Percentiles rank a stretch among this genome's conserved stretches.
Conservation (phyloP, 345 rosid species). For the Kandelia obovata region DNA sequence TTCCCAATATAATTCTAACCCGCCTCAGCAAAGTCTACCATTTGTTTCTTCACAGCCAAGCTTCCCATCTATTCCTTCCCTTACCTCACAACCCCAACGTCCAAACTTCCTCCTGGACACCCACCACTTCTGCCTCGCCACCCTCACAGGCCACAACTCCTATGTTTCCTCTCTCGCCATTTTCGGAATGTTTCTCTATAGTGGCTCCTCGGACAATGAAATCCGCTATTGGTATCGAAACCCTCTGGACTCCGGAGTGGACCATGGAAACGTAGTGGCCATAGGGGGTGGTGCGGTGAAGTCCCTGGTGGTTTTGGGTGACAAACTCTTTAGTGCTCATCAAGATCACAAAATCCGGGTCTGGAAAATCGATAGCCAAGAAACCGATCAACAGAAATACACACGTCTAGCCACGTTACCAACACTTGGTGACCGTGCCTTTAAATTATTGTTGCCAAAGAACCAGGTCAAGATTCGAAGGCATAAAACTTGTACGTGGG, state of each 20-base stretch:
- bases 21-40: slow-evolving; percentile 11
- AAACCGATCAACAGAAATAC: slow-evolving; percentile 41
- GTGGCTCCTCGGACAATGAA: slow-evolving; percentile 62
- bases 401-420: slow-evolving; percentile 77
- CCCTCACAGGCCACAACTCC: slow-evolving; percentile 57
- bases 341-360: slow-evolving; percentile 95
- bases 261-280: slow-evolving; percentile 29
- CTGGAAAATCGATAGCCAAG: slow-evolving; percentile 60
- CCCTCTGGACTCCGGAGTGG: slow-evolving; percentile 32
- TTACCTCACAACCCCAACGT: slow-evolving; percentile 25
- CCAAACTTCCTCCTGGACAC: slow-evolving; percentile 12
- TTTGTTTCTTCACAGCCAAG: slow-evolving; percentile 39
- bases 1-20: slow-evolving; percentile 18
- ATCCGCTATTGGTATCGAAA: slow-evolving; percentile 58
- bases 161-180: slow-evolving; percentile 63
- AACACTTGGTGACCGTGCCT: slow-evolving; percentile 67
- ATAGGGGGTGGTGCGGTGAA: slow-evolving; percentile 73
- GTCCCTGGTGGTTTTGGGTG: slow-evolving; percentile 56
- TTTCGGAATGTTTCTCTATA: slow-evolving; percentile 57
- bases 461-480: slow-evolving; percentile 68
- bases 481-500: slow-evolving; percentile 79
- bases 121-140: slow-evolving; percentile 51
- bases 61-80: slow-evolving; percentile 38
- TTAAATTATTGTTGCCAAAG: slow-evolving; percentile 52
- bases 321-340: slow-evolving; percentile 84